These are phyloP conservation scores for Cladophialophora yegresii DNA, from an alignment of 2,329 filamentous ascomycete species.

Conservation along the genomic window DNA sequence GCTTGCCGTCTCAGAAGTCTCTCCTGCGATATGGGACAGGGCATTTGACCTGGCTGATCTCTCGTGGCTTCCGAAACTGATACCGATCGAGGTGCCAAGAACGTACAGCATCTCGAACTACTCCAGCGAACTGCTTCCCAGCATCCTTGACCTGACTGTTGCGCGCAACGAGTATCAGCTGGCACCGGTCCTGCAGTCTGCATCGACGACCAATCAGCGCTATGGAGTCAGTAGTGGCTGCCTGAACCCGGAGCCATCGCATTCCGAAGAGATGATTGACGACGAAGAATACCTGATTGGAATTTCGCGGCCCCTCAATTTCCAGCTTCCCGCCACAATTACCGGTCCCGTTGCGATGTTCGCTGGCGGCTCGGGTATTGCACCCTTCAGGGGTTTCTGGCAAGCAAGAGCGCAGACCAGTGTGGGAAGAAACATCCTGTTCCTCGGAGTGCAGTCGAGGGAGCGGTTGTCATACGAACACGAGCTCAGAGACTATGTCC, in stretches of 20 bases:
- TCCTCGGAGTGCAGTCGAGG: slow-evolving; percentile 24
- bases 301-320: slow-evolving; percentile 19
- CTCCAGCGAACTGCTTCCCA: slow-evolving; percentile 23
- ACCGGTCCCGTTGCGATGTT: slow-evolving; percentile 25
- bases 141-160: slow-evolving; percentile 23
- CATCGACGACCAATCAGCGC: slow-evolving; percentile 1
- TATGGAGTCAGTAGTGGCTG: slow-evolving; percentile 23
- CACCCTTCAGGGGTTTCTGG: slow-evolving; percentile 26
- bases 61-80: slow-evolving; percentile 26
- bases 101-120: slow-evolving; percentile 29
- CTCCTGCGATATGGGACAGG: slow-evolving; percentile 24
- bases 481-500: slow-evolving; percentile 24
- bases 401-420: slow-evolving; percentile 22
- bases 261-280: slow-evolving; percentile 17
- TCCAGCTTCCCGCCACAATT: slow-evolving; percentile 21
- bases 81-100: slow-evolving; percentile 22
- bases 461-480: slow-evolving; percentile 24
- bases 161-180: slow-evolving; percentile 19
- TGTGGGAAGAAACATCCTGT: slow-evolving; percentile 27
- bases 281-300: slow-evolving; percentile 28
- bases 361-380: slow-evolving; percentile 23
- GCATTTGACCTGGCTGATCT: slow-evolving; percentile 23
- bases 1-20: slow-evolving; percentile 25
- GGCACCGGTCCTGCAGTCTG: slow-evolving; percentile 10
- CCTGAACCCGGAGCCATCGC: slow-evolving; percentile 22